These are phyloP conservation scores for Zoysia japonica DNA, from an alignment of 176 grass and related monocot genomes.

Conservation along the genomic window DNA sequence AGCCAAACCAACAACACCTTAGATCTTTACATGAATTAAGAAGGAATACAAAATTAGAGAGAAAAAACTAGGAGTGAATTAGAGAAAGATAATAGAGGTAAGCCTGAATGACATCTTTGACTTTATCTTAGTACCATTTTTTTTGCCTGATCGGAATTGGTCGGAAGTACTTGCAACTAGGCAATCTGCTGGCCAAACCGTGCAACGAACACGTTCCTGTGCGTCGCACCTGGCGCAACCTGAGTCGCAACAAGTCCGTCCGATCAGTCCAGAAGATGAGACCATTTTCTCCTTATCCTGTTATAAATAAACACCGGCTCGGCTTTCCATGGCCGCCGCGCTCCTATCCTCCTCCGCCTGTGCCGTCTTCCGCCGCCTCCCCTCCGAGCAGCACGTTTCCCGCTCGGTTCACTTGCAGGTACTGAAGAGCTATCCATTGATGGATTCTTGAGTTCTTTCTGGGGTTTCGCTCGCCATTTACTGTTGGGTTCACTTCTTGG, in stretches of 20 bases:
- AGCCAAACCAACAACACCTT: no score
- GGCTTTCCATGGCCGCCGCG: constrained; percentile 46
- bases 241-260: background rate
- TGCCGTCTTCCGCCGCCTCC: constrained; percentile 36
- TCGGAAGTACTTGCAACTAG: no score
- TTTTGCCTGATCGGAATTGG: no score
- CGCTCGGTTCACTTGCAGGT: constrained; percentile 43
- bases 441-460: background rate
- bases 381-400: constrained; percentile 18
- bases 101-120: no score
- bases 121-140: no score
- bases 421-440: background rate
- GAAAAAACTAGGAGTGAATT: no score
- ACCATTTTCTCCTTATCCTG: background rate
- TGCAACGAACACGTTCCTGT: background rate
- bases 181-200: no score
- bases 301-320: constrained; percentile 25
- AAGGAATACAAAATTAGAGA: no score
- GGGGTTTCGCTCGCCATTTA: constrained; percentile 29
- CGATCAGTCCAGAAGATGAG: background rate
- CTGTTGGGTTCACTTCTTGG: background rate
- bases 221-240: background rate
- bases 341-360: constrained; percentile 19
- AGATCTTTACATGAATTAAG: no score
- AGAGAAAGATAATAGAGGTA: no score